phyloP scores from a whole-genome alignment of 2,329 filamentous ascomycete species.

The Colletotrichum horii region DNA sequence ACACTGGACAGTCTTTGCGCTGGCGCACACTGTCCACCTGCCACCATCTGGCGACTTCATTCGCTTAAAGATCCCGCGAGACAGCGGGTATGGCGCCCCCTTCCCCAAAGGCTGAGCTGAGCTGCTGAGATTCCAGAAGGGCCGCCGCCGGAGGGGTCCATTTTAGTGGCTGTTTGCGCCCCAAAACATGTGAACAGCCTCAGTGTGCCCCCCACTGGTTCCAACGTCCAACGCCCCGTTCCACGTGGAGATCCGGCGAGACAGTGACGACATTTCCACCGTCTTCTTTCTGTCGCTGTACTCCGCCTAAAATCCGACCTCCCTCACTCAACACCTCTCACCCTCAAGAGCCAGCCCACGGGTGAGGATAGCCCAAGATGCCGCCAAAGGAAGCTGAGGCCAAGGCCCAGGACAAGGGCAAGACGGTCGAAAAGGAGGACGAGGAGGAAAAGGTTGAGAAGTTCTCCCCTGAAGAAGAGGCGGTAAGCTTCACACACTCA shows the following conservation, averaged over 20 bases:
- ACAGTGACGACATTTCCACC: slow-evolving; percentile 15
- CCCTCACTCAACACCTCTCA: neutral
- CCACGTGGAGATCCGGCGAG: slow-evolving; percentile 9
- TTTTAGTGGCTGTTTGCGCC: neutral
- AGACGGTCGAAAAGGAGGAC: slow-evolving; percentile 8
- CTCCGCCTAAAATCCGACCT: neutral
- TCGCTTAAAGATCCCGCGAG: neutral
- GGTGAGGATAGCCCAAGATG: neutral
- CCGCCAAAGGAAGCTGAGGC: neutral
- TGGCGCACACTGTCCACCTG: neutral
- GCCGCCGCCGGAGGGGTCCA: neutral
- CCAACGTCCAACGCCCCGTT: neutral
- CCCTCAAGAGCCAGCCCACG: neutral
- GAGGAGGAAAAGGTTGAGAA: slow-evolving; percentile 36
- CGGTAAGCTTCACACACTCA: slow-evolving; percentile 42
- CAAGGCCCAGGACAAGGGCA: slow-evolving; percentile 12
- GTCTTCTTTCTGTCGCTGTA: neutral
- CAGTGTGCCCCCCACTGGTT: neutral
- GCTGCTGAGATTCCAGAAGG: neutral
- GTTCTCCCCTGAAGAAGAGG: slow-evolving; percentile 63
- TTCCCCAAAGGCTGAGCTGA: neutral
- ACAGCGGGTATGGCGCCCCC: neutral
- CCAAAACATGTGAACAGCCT: slow-evolving; percentile 17
- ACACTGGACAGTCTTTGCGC: neutral
- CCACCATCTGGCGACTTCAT: neutral